These are phyloP conservation scores for Ophiostoma piceae DNA, from an alignment of 2,329 filamentous ascomycete species.

Conservation along the genomic window DNA sequence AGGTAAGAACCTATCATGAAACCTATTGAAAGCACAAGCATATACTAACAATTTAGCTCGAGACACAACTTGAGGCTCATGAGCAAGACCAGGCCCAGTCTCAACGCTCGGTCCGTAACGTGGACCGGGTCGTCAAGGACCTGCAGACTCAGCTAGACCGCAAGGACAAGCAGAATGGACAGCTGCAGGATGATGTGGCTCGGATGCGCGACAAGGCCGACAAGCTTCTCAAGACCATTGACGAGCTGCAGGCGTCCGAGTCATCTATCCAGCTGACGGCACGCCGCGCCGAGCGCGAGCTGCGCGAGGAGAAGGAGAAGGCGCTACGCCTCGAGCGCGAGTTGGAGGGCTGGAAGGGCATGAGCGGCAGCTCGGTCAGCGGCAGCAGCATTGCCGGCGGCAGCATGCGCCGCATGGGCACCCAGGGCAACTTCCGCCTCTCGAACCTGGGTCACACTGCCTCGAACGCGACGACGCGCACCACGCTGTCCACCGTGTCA, in stretches of 20 bases:
- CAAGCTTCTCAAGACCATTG: constrained; percentile 82
- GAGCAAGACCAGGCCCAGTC: constrained; percentile 74
- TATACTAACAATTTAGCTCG: constrained; percentile 57
- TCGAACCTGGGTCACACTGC: constrained; percentile 25
- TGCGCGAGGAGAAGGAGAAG: constrained; percentile 84
- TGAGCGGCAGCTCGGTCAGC: constrained; percentile 32
- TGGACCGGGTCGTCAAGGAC: constrained; percentile 91
- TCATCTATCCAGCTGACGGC: constrained; percentile 73
- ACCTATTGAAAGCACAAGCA: neutral
- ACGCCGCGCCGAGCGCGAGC: constrained; percentile 81
- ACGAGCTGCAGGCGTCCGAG: constrained; percentile 87
- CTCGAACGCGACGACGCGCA: constrained; percentile 27
- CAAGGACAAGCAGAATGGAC: constrained; percentile 78
- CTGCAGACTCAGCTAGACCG: constrained; percentile 88
- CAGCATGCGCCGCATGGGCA: constrained; percentile 45
- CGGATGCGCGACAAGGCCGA: constrained; percentile 88
- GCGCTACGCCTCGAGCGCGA: constrained; percentile 77
- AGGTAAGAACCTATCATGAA: constrained; percentile 55
- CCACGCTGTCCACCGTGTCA: constrained; percentile 32
- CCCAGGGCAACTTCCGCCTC: constrained; percentile 34
- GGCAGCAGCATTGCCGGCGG: constrained; percentile 43
- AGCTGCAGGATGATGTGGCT: constrained; percentile 75
- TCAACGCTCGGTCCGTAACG: constrained; percentile 81
- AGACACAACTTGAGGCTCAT: constrained; percentile 77
- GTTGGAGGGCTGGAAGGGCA: constrained; percentile 75